These are phyloP conservation scores for Hibiscus mutabilis DNA, from an alignment of 345 rosid genomes.

Conservation along the genomic window DNA sequence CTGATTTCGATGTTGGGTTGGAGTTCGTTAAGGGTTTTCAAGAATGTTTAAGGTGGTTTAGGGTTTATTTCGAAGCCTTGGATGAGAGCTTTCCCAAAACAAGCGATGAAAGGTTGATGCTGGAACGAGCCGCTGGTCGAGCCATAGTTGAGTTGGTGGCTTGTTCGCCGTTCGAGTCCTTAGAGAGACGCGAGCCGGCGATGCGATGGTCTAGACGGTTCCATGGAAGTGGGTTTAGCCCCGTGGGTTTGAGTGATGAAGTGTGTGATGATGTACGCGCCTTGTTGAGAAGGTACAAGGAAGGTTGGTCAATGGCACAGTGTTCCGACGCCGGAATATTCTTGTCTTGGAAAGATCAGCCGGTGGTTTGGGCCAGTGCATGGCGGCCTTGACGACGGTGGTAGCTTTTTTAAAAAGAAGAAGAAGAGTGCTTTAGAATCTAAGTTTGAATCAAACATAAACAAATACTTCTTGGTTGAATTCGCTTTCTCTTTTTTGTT, in stretches of 20 bases:
- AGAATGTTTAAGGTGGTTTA: constrained; percentile 78
- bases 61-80: constrained; percentile 81
- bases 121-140: constrained; percentile 73
- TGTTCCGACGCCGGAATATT: constrained; percentile 72
- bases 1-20: constrained; percentile 62
- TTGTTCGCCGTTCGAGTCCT: constrained; percentile 50
- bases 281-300: constrained; percentile 85
- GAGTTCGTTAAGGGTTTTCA: constrained; percentile 65
- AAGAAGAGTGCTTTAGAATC: too few species aligned
- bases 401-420: too few species aligned
- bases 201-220: constrained; percentile 66
- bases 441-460: too few species aligned
- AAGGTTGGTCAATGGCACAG: constrained; percentile 85
- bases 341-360: constrained; percentile 90
- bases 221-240: constrained; percentile 46
- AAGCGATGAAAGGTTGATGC: constrained; percentile 79
- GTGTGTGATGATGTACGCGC: constrained; percentile 87
- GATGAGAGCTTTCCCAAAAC: constrained; percentile 75
- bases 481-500: too few species aligned
- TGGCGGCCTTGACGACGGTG: constrained; percentile 57
- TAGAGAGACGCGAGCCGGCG: constrained; percentile 77
- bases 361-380: constrained; percentile 95
- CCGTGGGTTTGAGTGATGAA: constrained; percentile 63
- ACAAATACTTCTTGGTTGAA: too few species aligned
- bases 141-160: constrained; percentile 80